Evolutionary conservation across 441 rosid genomes (phyloP).

Genomic region (Brassica balearica): DNA sequence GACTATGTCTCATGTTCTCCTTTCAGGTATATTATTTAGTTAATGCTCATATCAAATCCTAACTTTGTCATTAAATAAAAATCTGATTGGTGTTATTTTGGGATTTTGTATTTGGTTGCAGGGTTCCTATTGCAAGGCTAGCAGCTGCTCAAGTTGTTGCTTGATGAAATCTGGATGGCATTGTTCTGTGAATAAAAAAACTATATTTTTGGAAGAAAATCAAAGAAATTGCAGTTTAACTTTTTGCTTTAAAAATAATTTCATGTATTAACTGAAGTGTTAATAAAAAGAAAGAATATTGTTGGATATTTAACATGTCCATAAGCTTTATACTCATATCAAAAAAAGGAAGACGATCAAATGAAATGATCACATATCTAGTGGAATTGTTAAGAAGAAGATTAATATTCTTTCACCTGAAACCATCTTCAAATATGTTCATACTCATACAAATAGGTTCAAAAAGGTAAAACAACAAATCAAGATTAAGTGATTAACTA

Average conservation of each 20-base stretch:
- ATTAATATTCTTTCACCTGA: conserved; percentile 8
- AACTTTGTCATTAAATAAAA: neutral
- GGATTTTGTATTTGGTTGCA: conserved; percentile 31
- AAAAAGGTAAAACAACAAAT: neutral
- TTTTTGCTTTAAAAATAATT: neutral
- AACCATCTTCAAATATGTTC: too few species aligned
- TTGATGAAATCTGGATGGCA: conserved; percentile 33
- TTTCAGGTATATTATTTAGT: conserved; percentile 49
- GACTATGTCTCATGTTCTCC: conserved; percentile 98
- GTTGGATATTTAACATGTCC: conserved; percentile 25
- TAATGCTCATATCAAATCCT: neutral
- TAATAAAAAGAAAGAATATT: conserved; percentile 16
- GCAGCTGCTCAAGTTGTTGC: conserved; percentile 94
- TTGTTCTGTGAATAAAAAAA: conserved; percentile 30
- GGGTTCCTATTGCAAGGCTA: conserved; percentile 98
- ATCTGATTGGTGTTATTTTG: neutral
- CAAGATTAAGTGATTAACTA: neutral
- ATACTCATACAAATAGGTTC: neutral
- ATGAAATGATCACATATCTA: neutral
- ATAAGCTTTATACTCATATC: neutral
- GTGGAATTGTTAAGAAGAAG: neutral
- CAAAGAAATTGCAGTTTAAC: conserved; percentile 12
- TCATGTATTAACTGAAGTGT: conserved; percentile 18
- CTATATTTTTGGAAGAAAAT: conserved; percentile 10
- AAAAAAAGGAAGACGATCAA: neutral